Percentiles rank a stretch among this genome's conserved stretches.
Evolutionary conservation across 2,329 filamentous ascomycete genomes (phyloP).

Genomic region (Orbilia quercus): DNA sequence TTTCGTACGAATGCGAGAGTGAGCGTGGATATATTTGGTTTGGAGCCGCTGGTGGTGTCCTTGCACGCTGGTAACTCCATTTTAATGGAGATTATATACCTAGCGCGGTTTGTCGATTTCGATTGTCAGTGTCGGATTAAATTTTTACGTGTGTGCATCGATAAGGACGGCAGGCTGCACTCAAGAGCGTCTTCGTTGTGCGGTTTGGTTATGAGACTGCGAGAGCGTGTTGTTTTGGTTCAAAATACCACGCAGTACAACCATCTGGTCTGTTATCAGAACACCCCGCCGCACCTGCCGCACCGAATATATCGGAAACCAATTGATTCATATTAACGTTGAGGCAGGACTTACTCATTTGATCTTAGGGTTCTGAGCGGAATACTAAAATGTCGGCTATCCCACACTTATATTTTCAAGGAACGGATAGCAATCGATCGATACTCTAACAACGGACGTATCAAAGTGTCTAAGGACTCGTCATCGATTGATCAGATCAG

Average conservation of each 20-base stretch:
- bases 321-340: neutral
- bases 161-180: no score
- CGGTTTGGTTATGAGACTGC: no score
- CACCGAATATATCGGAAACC: neutral
- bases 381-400: no score
- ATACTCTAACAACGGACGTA: slow-evolving; percentile 3
- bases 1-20: slow-evolving; percentile 35
- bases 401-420: neutral
- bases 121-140: no score
- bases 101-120: neutral
- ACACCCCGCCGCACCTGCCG: neutral
- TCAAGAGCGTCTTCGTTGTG: no score
- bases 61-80: slow-evolving; percentile 11
- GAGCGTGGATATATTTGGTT: slow-evolving; percentile 18
- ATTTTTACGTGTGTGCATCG: no score
- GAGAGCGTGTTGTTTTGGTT: slow-evolving; percentile 32
- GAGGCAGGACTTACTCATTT: neutral
- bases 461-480: slow-evolving; percentile 22
- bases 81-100: no score
- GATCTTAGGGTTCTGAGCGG: neutral
- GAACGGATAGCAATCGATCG: slow-evolving; percentile 6
- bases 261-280: neutral
- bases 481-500: slow-evolving; percentile 2
- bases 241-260: slow-evolving; percentile 40
- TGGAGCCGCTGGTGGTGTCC: neutral